Conservation (phyloP, 352 stramenopile genomes). For the Globisporangium barbulae region DNA sequence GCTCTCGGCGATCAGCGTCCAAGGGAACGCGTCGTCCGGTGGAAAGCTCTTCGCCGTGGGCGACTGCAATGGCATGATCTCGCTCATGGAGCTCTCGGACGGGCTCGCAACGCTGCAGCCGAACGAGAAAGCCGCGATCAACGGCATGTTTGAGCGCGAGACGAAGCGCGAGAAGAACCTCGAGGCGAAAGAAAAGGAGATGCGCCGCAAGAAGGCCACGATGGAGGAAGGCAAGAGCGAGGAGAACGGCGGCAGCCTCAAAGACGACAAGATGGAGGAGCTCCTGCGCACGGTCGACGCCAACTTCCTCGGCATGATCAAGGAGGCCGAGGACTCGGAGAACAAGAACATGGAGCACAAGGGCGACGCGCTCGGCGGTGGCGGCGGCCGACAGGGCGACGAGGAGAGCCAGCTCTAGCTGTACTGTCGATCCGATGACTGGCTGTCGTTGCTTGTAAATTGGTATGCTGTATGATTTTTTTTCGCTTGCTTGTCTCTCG, state of each 20-base stretch:
- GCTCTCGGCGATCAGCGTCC: slow-evolving; percentile 92
- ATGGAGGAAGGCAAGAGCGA: slow-evolving; percentile 83
- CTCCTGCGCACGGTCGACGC: slow-evolving; percentile 91
- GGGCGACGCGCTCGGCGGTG: slow-evolving; percentile 32
- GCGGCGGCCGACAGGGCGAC: slow-evolving; percentile 17
- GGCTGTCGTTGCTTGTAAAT: slow-evolving; percentile 4
- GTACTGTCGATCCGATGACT: neutral
- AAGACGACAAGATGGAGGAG: slow-evolving; percentile 95
- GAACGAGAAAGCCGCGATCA: slow-evolving; percentile 95
- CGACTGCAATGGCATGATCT: slow-evolving; percentile 95
- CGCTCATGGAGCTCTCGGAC: slow-evolving; percentile 94
- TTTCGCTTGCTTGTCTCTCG: neutral
- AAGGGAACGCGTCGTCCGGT: slow-evolving; percentile 85
- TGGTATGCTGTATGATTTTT: neutral
- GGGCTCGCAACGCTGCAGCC: slow-evolving; percentile 86
- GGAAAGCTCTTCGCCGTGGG: slow-evolving; percentile 94
- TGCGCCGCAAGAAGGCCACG: slow-evolving; percentile 77
- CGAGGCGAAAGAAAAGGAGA: slow-evolving; percentile 87
- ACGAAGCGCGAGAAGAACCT: slow-evolving; percentile 97
- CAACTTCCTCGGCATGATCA: slow-evolving; percentile 96
- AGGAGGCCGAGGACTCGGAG: slow-evolving; percentile 92
- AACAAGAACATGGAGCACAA: slow-evolving; percentile 90
- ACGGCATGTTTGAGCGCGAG: slow-evolving; percentile 95
- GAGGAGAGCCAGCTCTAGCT: slow-evolving; percentile 27
- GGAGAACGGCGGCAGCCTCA: slow-evolving; percentile 47